Conservation (phyloP, 2,329 filamentous ascomycete genomes). For the Colletotrichum graminicola region DNA sequence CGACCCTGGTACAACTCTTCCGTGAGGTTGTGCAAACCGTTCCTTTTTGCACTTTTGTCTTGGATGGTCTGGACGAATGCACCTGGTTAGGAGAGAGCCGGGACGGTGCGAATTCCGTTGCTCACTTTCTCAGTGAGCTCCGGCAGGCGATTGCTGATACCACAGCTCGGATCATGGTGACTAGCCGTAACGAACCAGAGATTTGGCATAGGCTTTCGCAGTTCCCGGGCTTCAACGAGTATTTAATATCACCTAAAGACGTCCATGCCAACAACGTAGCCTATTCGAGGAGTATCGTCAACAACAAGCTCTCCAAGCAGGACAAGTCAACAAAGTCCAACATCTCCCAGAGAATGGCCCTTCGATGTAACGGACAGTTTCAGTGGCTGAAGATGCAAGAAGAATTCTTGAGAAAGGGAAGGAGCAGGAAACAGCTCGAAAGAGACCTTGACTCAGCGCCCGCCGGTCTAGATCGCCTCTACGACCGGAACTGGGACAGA, state of each 20-base stretch:
- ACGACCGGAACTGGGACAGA: slow-evolving; percentile 49
- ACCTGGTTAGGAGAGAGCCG: neutral
- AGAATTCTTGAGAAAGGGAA: slow-evolving; percentile 44
- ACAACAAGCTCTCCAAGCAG: slow-evolving; percentile 48
- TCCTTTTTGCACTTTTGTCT: slow-evolving; percentile 44
- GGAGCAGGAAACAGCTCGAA: slow-evolving; percentile 48
- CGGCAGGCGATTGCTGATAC: slow-evolving; percentile 20
- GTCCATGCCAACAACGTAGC: slow-evolving; percentile 45
- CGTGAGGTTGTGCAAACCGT: slow-evolving; percentile 29
- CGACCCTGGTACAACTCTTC: slow-evolving; percentile 43
- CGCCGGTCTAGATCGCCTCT: slow-evolving; percentile 46
- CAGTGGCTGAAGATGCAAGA: slow-evolving; percentile 51
- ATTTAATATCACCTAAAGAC: slow-evolving; percentile 43
- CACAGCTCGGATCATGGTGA: slow-evolving; percentile 43
- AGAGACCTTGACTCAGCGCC: slow-evolving; percentile 47
- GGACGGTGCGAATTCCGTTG: slow-evolving; percentile 8
- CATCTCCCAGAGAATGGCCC: slow-evolving; percentile 46
- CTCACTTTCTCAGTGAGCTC: slow-evolving; percentile 42
- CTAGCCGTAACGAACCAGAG: slow-evolving; percentile 46
- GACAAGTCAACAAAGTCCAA: slow-evolving; percentile 31
- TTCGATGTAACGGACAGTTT: slow-evolving; percentile 51
- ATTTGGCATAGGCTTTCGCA: slow-evolving; percentile 44
- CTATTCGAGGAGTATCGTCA: slow-evolving; percentile 47
- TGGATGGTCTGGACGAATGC: slow-evolving; percentile 55
- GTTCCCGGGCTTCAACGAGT: slow-evolving; percentile 21